Evolutionary conservation across 1,284 basidiomycete species (phyloP), one percentile per base, ranked within the genome.

Genomic region (Papiliotrema laurentii): DNA sequence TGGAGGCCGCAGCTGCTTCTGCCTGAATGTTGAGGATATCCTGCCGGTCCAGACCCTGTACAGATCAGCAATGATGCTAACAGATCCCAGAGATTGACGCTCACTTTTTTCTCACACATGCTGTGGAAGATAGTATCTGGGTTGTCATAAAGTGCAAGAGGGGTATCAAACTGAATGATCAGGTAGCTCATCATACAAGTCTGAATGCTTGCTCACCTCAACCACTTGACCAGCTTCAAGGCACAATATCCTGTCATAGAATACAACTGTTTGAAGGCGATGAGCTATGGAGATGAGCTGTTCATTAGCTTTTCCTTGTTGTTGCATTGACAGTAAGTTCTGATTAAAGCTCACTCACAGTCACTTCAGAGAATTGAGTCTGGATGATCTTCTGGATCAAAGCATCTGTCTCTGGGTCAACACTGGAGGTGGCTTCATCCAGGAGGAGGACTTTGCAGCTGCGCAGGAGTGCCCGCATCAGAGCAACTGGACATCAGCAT

Each of bases 321-420:
- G 30, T 10, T 18, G 24, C 16, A n/a, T n/a, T n/a, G n/a, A n/a
- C n/a, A n/a, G n/a, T n/a, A n/a, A n/a, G n/a, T n/a, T n/a, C n/a
- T n/a, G n/a, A n/a, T n/a, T n/a, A n/a, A n/a, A n/a, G n/a, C 18
- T 3, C 25, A 30, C 27, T 13, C 10, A 49, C 40, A 7, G 36
- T 45, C 10, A 63, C 53, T 40, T 58, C 48, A 2, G 79, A 73
- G 61, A 88, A 86, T 60, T 87, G 84, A 9, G 76, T 77, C 58
- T 84, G 81, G 51, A 90, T 88, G 2, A 85, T 86, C 16, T 77
- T 75, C 66, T 88, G 86, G 26, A 89, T 75, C 63, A 84, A 81
- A 0, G 85, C 79, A 63, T 89, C 87, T 1, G 86, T 89, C 60
- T 87, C 85, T 5, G 84, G 80, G 58, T 91, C 89, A 24, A 90